Evolutionary conservation across 345 rosid species (phyloP), one percentile per base, ranked within the genome.

Genomic region (Raphanus raphanistrum): DNA sequence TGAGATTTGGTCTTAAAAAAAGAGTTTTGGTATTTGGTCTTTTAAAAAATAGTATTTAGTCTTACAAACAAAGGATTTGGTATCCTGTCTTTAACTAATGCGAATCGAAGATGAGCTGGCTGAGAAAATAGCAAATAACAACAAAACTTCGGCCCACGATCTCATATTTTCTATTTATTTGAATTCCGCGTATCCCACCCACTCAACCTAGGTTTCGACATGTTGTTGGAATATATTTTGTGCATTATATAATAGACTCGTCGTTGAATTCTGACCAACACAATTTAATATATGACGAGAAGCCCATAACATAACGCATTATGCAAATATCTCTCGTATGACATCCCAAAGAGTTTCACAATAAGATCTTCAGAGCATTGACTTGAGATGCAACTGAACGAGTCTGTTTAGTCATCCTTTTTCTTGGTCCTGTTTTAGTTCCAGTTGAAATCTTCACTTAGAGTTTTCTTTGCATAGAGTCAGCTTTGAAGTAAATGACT

Each of bases 311-410:
- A 25, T 57, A 33, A 38, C 25, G 57, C 65, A 55, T 28, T 35
- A 11, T 7, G 57, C 12, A 48, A 36, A 63, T 21, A 63, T 63
- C 36, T 65, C 1, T 0, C 3, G 12, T 50, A 52, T 16, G 25
- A 52, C 26, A 16, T 52, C 57, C 54, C 73, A 45, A 76, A 21
- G 38, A 61, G 69, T 13, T 48, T 69, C 12, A 76, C 21, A 54
- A 28, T 63, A 66, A 27, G 26, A 43, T 67, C 74, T 36, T 36
- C 12, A 43, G 4, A 54, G 28, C 48, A 1, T 32, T 78, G 54
- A 32, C 72, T 66, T 78, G 72, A 65, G 62, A 32, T 15, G 55
- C 81, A 66, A 43, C 59, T 55, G 4, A 45, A 6, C 2, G 21
- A 13, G 6, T 66, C 3, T 10, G 66, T 28, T 57, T 55, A 27